phyloP scores from a whole-genome alignment of 1,139 yeast species.

The Debaryomyces subglobosus region DNA sequence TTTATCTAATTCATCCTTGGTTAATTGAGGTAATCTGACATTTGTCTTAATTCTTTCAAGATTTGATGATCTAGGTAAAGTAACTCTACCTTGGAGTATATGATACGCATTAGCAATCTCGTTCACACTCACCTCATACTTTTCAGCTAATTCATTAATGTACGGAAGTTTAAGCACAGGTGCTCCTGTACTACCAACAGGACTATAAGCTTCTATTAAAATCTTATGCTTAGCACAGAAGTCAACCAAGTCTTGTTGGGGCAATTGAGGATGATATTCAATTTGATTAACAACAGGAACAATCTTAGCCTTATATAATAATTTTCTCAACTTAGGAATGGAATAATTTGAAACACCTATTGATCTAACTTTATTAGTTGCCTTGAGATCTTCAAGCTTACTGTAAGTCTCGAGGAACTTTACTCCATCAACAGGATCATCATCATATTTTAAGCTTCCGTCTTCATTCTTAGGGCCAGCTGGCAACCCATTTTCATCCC shows the following conservation, averaged over 20 bases:
- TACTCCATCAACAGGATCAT: constrained; percentile 40
- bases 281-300: constrained; percentile 40
- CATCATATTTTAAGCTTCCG: constrained; percentile 47
- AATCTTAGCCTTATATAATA: constrained; percentile 30
- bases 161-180: constrained; percentile 38
- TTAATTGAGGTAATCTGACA: constrained; percentile 39
- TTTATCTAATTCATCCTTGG: constrained; percentile 43
- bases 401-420: constrained; percentile 52
- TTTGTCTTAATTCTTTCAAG: constrained; percentile 37
- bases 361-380: constrained; percentile 32
- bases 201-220: constrained; percentile 36
- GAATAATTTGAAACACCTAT: constrained; percentile 41
- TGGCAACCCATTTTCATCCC: constrained; percentile 43
- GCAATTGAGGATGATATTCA: constrained; percentile 43
- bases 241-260: constrained; percentile 39
- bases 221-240: constrained; percentile 29
- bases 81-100: constrained; percentile 34
- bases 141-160: constrained; percentile 33
- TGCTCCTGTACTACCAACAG: constrained; percentile 41
- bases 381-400: constrained; percentile 46
- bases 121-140: constrained; percentile 34
- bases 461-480: constrained; percentile 37
- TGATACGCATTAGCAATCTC: constrained; percentile 44
- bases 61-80: constrained; percentile 42
- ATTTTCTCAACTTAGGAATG: constrained; percentile 27